These are phyloP conservation scores for Misopates orontium DNA, from an alignment of 257 asterid genomes.

Conservation along the genomic window DNA sequence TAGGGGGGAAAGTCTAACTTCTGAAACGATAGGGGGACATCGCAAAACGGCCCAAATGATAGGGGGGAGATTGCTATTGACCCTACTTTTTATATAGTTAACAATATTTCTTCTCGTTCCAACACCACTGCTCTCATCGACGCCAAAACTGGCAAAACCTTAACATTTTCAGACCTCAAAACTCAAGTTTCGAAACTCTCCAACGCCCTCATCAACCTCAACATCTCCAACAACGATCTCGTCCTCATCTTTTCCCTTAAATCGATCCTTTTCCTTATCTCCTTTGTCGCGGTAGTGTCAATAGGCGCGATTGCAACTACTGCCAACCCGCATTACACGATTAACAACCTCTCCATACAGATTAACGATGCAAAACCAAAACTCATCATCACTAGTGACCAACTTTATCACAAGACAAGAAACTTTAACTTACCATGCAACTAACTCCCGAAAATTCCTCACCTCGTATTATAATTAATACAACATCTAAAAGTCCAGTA, in stretches of 20 bases:
- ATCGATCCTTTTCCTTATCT: neutral
- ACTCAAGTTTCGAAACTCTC: neutral
- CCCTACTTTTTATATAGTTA: neutral
- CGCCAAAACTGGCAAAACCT: neutral
- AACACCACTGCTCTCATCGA: neutral
- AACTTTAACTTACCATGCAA: neutral
- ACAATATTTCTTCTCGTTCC: neutral
- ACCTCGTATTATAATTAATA: no score
- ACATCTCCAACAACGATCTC: neutral
- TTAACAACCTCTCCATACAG: neutral
- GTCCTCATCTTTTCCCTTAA: neutral
- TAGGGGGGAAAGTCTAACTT: no score
- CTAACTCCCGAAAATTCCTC: neutral
- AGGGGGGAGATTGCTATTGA: no score
- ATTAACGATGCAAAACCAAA: neutral
- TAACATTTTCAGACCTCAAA: neutral
- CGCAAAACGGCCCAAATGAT: no score
- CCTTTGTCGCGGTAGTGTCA: neutral
- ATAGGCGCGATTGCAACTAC: neutral
- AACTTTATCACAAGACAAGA: neutral
- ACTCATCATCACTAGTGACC: neutral
- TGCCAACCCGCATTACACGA: neutral
- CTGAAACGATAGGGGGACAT: no score
- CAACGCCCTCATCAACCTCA: neutral
- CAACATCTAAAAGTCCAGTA: no score